phyloP scores from a whole-genome alignment of 2,329 filamentous ascomycete genomes.

The Nigrograna mackinnonii region DNA sequence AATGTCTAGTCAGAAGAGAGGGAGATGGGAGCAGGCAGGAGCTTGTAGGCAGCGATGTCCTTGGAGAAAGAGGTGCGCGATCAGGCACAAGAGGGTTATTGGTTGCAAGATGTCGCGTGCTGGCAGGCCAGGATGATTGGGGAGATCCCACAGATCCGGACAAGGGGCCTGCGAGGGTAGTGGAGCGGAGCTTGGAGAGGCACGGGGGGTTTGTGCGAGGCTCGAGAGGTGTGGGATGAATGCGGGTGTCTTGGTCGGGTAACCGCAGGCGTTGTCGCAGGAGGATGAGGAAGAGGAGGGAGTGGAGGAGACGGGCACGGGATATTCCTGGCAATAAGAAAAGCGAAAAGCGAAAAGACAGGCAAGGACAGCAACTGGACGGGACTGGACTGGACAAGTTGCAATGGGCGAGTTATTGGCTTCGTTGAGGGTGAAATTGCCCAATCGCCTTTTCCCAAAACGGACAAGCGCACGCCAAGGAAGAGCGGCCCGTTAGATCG shows the following conservation, averaged over 20 bases:
- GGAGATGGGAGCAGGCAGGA: slow-evolving; percentile 5
- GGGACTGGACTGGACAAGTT: too few species aligned
- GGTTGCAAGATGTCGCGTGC: slow-evolving; percentile 40
- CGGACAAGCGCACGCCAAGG: too few species aligned
- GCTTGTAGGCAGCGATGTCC: background rate
- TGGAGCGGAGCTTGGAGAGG: background rate
- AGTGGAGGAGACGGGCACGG: too few species aligned
- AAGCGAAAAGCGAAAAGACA: background rate
- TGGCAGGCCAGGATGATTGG: slow-evolving; percentile 22
- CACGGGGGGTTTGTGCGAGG: too few species aligned
- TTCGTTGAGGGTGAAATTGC: background rate
- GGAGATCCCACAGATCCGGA: slow-evolving; percentile 14
- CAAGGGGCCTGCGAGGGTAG: slow-evolving; percentile 4
- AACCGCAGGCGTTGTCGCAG: background rate
- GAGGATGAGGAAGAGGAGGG: background rate
- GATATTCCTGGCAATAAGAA: too few species aligned
- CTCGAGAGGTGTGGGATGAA: background rate
- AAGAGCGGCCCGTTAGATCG: too few species aligned
- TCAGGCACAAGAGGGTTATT: slow-evolving; percentile 33
- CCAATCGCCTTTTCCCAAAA: background rate
- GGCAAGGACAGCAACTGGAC: background rate
- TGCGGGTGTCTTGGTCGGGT: background rate
- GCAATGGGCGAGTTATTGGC: too few species aligned
- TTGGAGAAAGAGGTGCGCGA: slow-evolving; percentile 7
- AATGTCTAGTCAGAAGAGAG: background rate